Evolutionary conservation across 176 grass and related monocot species (phyloP), one percentile per base, ranked within the genome.

Genomic region (Pharus latifolius): DNA sequence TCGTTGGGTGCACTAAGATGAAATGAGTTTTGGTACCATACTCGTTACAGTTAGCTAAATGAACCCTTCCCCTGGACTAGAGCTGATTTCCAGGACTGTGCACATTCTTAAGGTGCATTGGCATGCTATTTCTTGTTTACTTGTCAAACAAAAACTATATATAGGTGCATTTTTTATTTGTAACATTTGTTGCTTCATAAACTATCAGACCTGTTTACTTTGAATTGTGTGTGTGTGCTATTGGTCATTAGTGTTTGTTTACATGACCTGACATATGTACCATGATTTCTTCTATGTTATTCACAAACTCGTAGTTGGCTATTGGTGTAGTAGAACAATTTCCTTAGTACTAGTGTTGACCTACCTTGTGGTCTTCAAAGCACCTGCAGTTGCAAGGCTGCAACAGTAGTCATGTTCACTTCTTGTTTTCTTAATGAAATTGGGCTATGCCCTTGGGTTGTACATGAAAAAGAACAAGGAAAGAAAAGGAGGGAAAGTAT

Each of bases 391-490:
- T n/a, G n/a, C n/a, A n/a, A n/a, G n/a, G n/a, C n/a, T n/a, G 6
- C 14, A 67, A 81, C 29, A 75, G 16, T 47, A 57, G 43, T 57
- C 28, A 51, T 57, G 54, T 18, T 42, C 58, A 53, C 47, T 78
- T 53, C 14, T 56, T 48, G 28, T 76, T 56, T 58, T 61, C 7
- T 60, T 23, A 16, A 58, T 57, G 64, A 30, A 54, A 14, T 45
- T 64, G 55, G 50, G 19, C 18, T 41, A 6, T 54, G n/a, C 28
- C 29, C 29, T 63, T 65, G 29, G 35, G 62, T 47, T 13, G 24
- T 83, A 56, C 56, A 71, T 41, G 16, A 40, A 15, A 14, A 43
- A 60, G 7, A 46, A 27, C 11, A 30, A 58, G 29, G 31, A 60
- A 31, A 47, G 33, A 52, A 18, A n/a, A n/a, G n/a, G n/a, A n/a